Evolutionary conservation across 2,329 filamentous ascomycete genomes (phyloP), one percentile per base, ranked within the genome.

Genomic region (Capronia coronata): DNA sequence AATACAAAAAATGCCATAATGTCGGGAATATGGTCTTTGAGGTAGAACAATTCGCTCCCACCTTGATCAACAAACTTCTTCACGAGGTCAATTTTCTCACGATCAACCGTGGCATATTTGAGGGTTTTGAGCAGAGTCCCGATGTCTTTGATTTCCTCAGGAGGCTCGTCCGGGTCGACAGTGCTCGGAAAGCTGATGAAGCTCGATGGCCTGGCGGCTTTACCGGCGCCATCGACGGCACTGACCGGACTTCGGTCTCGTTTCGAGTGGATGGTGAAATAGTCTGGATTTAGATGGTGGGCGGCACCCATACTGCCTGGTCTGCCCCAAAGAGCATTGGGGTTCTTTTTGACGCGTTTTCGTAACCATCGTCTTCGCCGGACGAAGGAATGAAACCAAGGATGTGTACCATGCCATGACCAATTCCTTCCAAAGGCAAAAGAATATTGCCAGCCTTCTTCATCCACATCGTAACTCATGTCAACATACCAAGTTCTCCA

Each of bases 351-450:
- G 45, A 85, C 76, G 27, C 93, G 77, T 65, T 87, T 85, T 37
- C 93, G 77, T 47, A 91, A 80, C 93, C 93, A 98, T 18, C 87
- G 81, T 54, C 93, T 78, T 59, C 93, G 76, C 29, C 93, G 78
- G n/a, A 96, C 93, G 64, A 91, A 98, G 1, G 88, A 94, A 65
- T 90, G 91, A 68, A 88, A 95, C 90, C 91, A 97, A 21, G 81
- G 84, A 64, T 84, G 81, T 14, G 86, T 86, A 2, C 84, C 83
- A 67, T 98, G 93, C 93, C 93, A 98, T 2, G 82, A 80, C 58
- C 86, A 88, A 35, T 70, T 74, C 52, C 77, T 80, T 57, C 74
- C 73, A 64, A 97, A 98, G 58, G 86, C 84, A 65, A 96, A 89
- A 13, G 87, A 93, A 68, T 98, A 98, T 65, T 94, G 85, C 93